Evolutionary conservation across 1,284 basidiomycete genomes (phyloP).

Genomic region (Cryptococcus sp.): DNA sequence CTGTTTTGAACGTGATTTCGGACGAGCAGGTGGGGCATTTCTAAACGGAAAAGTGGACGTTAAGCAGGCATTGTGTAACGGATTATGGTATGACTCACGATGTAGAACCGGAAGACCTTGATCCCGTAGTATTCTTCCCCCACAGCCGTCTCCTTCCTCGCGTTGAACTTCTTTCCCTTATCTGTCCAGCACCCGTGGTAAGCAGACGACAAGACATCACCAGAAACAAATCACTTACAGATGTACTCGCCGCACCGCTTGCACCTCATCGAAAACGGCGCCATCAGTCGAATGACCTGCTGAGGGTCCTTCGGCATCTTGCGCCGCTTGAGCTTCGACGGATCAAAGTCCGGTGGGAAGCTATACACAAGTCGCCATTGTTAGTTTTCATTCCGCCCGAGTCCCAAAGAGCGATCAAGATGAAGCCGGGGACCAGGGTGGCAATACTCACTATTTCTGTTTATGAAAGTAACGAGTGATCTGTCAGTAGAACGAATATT

Average conservation of each 20-base stretch:
- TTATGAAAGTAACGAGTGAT: background rate
- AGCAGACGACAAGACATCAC: background rate
- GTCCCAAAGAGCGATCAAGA: too few relatives aligned
- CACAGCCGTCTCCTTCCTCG: slow-evolving; percentile 94
- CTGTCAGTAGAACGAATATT: background rate
- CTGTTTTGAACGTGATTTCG: slow-evolving; percentile 99
- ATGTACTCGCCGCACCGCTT: slow-evolving; percentile 97
- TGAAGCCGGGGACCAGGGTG: background rate
- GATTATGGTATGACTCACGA: slow-evolving; percentile 29
- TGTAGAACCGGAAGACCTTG: slow-evolving; percentile 59
- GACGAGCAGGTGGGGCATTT: slow-evolving; percentile 84
- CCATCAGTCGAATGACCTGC: slow-evolving; percentile 97
- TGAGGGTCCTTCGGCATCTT: slow-evolving; percentile 84
- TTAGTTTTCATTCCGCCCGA: background rate
- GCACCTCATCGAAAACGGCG: slow-evolving; percentile 96
- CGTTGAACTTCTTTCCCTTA: slow-evolving; percentile 98
- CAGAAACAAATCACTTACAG: slow-evolving; percentile 55
- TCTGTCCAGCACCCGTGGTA: slow-evolving; percentile 34
- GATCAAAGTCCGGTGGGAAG: slow-evolving; percentile 83
- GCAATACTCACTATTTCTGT: slow-evolving; percentile 26
- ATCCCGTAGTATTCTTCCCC: slow-evolving; percentile 98
- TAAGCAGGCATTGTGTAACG: background rate
- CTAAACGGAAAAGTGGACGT: slow-evolving; percentile 14
- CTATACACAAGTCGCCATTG: background rate
- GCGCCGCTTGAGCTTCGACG: slow-evolving; percentile 86